Conservation (phyloP, 2,329 filamentous ascomycete genomes). For the Aspergillus cejpii region DNA sequence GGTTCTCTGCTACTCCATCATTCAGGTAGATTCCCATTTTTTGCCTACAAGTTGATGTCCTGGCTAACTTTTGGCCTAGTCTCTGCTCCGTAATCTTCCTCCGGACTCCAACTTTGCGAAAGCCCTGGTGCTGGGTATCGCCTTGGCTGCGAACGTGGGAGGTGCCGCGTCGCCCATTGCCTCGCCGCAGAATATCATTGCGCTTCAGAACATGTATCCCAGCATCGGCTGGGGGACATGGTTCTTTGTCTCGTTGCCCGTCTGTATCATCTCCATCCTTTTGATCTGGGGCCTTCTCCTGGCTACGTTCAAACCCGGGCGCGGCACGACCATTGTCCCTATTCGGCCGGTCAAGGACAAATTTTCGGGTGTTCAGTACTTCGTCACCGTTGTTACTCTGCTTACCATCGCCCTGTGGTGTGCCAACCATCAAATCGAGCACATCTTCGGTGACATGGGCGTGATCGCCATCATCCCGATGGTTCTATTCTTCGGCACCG, state of each 20-base stretch:
- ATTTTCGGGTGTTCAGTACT: conserved; percentile 86
- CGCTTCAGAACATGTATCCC: conserved; percentile 89
- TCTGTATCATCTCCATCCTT: conserved; percentile 80
- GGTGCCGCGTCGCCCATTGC: conserved; percentile 96
- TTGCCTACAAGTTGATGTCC: background rate
- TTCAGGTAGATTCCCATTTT: conserved; percentile 58
- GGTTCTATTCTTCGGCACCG: conserved; percentile 91
- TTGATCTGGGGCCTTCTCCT: conserved; percentile 86
- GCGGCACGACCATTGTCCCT: conserved; percentile 80
- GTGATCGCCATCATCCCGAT: conserved; percentile 95
- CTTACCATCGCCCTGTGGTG: conserved; percentile 89
- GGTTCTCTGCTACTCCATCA: conserved; percentile 94
- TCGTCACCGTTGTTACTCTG: conserved; percentile 77
- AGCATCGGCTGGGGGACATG: conserved; percentile 88
- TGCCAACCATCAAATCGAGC: conserved; percentile 78
- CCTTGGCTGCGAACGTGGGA: conserved; percentile 88
- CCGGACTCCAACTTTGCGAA: conserved; percentile 90
- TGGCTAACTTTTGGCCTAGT: conserved; percentile 44
- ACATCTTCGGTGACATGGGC: conserved; percentile 92
- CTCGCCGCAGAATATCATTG: conserved; percentile 94
- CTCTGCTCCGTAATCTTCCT: conserved; percentile 87
- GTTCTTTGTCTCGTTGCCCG: conserved; percentile 94
- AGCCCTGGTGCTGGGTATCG: conserved; percentile 89
- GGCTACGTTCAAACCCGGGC: conserved; percentile 74
- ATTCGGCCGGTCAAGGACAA: conserved; percentile 83